Base-by-base conservation (phyloP, 108 stramenopile species). In the Nitzschia sp. region DNA sequence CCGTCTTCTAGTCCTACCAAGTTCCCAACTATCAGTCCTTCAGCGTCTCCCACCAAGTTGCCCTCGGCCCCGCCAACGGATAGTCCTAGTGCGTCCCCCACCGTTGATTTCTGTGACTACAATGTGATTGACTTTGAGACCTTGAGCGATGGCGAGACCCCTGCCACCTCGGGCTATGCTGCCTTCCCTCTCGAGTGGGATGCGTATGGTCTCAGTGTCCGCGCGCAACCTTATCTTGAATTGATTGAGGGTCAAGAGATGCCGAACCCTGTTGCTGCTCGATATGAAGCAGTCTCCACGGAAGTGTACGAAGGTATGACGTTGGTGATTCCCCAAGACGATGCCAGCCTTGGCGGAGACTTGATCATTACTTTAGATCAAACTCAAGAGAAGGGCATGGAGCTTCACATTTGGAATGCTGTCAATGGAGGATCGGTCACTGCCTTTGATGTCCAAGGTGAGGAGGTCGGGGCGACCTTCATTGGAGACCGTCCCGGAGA, bases 1-100 rank as follows among this genome's bases (percentile, higher is more conserved):
- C 70, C 70, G 25, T 58, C 61, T 5, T 8, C n/a, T 7, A 71
- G 12, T 26, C 70, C 70, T 7, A 38, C 70, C 37, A 41, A 42
- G 17, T 29, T 9, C 2, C 62, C 70, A 41, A 39, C 61, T 6
- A 17, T 6, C 6, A 48, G 46, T 48, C 46, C 46, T 48, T 48
- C 46, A 2, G n/a, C 17, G 2, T 48, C 46, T 2, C 46, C 46
- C 14, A 48, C 46, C 17, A 17, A 6, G 14, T 48, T 17, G 46
- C 46, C 46, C 6, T 17, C 46, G 14, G 46, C n/a, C 14, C 3
- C n/a, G 2, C 46, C 46, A 15, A 48, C 46, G 14, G 1, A 15
- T 17, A 48, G 46, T 6, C 46, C 46, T 48, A 48, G n/a, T 17
- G 17, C n/a, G 2, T 15, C n/a, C 2, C 46, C 46, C 14, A 48